phyloP scores from a whole-genome alignment of 176 grass and related monocot species.

The Secale cereale region DNA sequence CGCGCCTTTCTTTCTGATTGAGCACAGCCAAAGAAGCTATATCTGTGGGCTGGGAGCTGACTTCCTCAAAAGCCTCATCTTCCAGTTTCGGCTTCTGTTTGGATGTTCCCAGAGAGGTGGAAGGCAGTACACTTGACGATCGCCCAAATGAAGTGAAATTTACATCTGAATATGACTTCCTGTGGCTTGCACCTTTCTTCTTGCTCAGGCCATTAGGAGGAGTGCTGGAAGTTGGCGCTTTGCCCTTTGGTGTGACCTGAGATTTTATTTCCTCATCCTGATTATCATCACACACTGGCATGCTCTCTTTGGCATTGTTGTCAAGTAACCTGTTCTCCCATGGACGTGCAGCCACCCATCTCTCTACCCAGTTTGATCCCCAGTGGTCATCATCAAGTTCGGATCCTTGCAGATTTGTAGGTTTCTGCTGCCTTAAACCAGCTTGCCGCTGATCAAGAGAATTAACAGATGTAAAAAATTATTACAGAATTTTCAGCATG shows the following conservation, averaged over 20 bases:
- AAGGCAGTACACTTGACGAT: constrained; percentile 36
- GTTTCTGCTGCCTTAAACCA: constrained; percentile 65
- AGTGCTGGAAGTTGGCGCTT: constrained; percentile 26
- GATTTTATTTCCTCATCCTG: constrained; percentile 44
- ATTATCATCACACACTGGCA: constrained; percentile 35
- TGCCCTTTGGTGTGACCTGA: constrained; percentile 46
- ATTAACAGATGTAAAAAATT: constrained; percentile 21
- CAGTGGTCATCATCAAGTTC: constrained; percentile 67
- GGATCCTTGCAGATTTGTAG: constrained; percentile 34
- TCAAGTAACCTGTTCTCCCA: constrained; percentile 96
- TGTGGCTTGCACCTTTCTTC: constrained; percentile 43
- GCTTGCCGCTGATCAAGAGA: constrained; percentile 75
- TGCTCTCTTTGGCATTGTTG: constrained; percentile 57
- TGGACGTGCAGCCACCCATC: constrained; percentile 96
- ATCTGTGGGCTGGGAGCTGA: constrained; percentile 51
- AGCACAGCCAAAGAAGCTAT: constrained; percentile 29
- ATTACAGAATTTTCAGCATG: neutral
- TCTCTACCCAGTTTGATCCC: constrained; percentile 98
- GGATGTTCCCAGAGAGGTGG: constrained; percentile 48
- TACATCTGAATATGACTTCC: constrained; percentile 67
- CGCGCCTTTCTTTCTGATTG: constrained; percentile 56
- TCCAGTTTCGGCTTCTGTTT: constrained; percentile 45
- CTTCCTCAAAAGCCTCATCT: constrained; percentile 63
- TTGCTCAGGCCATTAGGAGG: constrained; percentile 32
- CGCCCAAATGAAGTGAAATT: constrained; percentile 53